Conservation (phyloP, 2,329 filamentous ascomycete genomes). For the Pyricularia sp. region DNA sequence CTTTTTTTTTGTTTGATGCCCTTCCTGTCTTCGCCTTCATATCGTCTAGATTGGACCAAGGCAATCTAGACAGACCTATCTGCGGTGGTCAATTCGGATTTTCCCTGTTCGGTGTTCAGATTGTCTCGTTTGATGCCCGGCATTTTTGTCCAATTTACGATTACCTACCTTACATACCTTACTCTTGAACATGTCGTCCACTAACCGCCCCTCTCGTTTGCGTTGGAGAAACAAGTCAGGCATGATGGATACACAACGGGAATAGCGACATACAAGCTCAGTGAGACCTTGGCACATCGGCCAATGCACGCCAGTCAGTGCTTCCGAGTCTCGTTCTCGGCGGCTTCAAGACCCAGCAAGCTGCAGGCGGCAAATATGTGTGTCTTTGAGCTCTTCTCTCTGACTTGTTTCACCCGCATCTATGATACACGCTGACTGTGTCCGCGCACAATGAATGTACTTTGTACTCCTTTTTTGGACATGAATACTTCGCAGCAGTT, state of each 20-base stretch:
- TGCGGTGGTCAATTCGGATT: background rate
- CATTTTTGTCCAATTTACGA: no score
- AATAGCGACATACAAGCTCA: background rate
- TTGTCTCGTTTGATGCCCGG: background rate
- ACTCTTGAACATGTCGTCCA: background rate
- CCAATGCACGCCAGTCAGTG: background rate
- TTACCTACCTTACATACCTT: no score
- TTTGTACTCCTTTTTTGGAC: background rate
- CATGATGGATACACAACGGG: background rate
- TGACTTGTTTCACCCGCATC: background rate
- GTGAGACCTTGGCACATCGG: background rate
- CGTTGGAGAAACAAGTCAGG: background rate
- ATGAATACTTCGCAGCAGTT: background rate
- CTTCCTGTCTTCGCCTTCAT: background rate
- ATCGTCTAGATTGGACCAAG: background rate
- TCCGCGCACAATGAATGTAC: background rate
- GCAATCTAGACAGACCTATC: background rate
- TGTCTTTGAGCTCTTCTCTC: background rate
- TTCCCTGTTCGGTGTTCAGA: background rate
- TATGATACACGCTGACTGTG: background rate
- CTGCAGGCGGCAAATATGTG: background rate
- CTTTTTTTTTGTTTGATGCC: background rate
- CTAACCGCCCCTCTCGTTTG: background rate
- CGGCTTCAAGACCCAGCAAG: background rate
- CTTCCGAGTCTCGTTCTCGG: background rate